These are phyloP conservation scores for Macrolepiota albuminosa DNA, from an alignment of 768 basidiomycete genomes.

Conservation along the genomic window DNA sequence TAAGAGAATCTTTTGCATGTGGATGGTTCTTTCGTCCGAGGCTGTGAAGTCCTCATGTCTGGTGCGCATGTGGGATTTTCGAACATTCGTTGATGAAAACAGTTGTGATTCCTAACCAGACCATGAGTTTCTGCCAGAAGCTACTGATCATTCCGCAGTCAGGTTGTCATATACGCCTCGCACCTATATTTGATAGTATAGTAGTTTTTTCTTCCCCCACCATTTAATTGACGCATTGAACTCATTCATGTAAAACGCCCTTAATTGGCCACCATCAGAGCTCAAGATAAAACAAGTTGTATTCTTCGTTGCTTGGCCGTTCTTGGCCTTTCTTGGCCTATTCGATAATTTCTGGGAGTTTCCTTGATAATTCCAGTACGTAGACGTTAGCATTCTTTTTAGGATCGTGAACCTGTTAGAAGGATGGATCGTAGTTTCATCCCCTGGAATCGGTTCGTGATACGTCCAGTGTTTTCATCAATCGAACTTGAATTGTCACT, in stretches of 20 bases:
- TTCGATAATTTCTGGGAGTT: not conserved
- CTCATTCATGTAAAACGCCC: not conserved
- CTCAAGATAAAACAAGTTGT: not conserved
- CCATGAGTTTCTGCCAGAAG: not conserved
- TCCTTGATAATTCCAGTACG: not conserved
- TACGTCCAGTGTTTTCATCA: not conserved
- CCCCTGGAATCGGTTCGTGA: not conserved
- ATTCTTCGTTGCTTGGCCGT: not conserved
- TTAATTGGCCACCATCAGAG: not conserved
- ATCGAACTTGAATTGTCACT: not conserved
- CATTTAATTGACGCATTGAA: not conserved
- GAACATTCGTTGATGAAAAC: not conserved
- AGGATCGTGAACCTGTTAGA: not conserved
- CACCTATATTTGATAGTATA: not conserved
- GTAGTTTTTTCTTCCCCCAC: not conserved
- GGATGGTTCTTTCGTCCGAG: not conserved
- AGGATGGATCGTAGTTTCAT: not conserved
- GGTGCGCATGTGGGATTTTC: not conserved
- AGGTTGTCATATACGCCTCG: not conserved
- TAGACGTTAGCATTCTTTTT: not conserved
- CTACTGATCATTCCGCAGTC: not conserved
- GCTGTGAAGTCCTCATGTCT: not conserved
- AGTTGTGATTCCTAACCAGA: not conserved
- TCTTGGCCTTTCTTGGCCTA: not conserved
- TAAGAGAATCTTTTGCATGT: not conserved